Conservation (phyloP, 2,329 filamentous ascomycete species). For the Neonectria coccinea region DNA sequence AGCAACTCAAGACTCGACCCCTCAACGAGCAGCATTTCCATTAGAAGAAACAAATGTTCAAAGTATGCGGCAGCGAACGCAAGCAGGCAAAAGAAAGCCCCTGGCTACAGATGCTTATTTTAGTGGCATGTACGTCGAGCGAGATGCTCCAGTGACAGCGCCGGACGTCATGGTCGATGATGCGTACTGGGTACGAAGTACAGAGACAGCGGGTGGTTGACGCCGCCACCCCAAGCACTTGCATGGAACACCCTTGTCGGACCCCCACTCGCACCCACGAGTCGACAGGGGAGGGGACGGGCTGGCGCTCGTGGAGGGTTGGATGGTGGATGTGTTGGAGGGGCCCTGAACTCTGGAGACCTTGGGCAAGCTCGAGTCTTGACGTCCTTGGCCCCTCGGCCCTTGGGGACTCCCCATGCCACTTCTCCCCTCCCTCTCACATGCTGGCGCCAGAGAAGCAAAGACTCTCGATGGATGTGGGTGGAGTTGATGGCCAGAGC, state of each 20-base stretch:
- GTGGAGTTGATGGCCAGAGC: slow-evolving; percentile 2
- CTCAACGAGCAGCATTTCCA: slow-evolving; percentile 25
- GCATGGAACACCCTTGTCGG: slow-evolving; percentile 42
- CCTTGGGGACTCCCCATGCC: slow-evolving; percentile 4
- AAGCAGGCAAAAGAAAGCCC: slow-evolving; percentile 32
- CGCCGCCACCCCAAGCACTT: slow-evolving; percentile 40
- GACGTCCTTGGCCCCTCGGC: not conserved
- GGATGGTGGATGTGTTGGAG: not conserved
- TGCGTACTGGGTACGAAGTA: slow-evolving; percentile 28
- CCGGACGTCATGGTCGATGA: slow-evolving; percentile 19
- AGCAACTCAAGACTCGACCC: slow-evolving; percentile 8
- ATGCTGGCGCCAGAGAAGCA: slow-evolving; percentile 27
- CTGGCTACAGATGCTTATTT: slow-evolving; percentile 44
- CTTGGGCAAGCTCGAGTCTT: not conserved
- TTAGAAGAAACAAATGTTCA: slow-evolving; percentile 45
- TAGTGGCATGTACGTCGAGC: slow-evolving; percentile 38
- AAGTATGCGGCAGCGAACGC: slow-evolving; percentile 26
- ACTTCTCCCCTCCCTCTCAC: slow-evolving; percentile 28
- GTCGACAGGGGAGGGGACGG: slow-evolving; percentile 38
- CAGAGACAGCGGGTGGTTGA: slow-evolving; percentile 29
- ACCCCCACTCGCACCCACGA: slow-evolving; percentile 45
- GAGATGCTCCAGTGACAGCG: slow-evolving; percentile 37
- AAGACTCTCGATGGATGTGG: slow-evolving; percentile 4
- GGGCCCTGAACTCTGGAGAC: not conserved
- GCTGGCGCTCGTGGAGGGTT: slow-evolving; percentile 16